Conservation (phyloP, 2,329 filamentous ascomycete genomes). For the Cyphellophora europaea region DNA sequence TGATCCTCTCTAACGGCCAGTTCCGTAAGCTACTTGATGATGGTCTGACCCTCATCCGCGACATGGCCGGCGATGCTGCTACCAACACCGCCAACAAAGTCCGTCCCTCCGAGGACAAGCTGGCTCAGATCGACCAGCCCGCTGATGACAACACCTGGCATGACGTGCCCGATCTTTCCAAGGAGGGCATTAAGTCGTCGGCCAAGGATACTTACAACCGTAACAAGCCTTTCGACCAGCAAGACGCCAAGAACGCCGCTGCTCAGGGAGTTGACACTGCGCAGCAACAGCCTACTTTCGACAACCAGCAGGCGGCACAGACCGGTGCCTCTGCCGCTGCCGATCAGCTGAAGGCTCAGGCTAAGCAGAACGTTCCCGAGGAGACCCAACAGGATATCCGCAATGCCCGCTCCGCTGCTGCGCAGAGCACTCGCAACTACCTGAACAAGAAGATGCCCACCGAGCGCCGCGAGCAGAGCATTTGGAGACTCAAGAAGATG, state of each 20-base stretch:
- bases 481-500: conserved; percentile 97
- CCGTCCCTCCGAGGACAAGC: conserved; percentile 66
- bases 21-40: conserved; percentile 87
- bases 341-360: conserved; percentile 43
- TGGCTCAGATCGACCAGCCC: conserved; percentile 69
- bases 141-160: conserved; percentile 93
- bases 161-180: conserved; percentile 68
- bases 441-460: conserved; percentile 78
- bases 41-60: conserved; percentile 68
- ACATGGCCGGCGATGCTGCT: conserved; percentile 86
- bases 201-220: conserved; percentile 52
- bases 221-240: conserved; percentile 42
- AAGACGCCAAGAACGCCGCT: conserved; percentile 54
- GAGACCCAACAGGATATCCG: conserved; percentile 40
- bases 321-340: conserved; percentile 22
- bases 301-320: conserved; percentile 25
- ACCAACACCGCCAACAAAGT: conserved; percentile 65
- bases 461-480: conserved; percentile 83
- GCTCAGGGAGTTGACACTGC: conserved; percentile 49
- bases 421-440: conserved; percentile 58
- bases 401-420: conserved; percentile 25
- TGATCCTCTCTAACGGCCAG: conserved; percentile 91
- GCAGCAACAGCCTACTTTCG: conserved; percentile 27
- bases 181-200: conserved; percentile 59
- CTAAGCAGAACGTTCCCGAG: conserved; percentile 55